Conservation (phyloP, 192 early-diverging fungal genomes). For the Coemansia sp. region DNA sequence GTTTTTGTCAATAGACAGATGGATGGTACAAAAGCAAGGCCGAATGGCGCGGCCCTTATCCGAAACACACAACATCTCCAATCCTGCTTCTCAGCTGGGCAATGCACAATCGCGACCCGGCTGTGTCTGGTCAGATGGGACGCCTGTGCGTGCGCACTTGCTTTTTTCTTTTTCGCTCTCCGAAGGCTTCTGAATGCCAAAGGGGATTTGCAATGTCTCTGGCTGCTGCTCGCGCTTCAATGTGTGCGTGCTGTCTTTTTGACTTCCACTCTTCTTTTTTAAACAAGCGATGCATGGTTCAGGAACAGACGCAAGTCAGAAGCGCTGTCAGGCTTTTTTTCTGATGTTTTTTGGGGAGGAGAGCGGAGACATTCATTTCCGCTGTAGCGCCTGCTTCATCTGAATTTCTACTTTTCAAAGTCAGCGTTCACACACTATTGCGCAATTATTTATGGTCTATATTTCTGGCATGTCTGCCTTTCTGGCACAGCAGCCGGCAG, state of each 20-base stretch:
- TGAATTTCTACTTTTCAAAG: too few species aligned
- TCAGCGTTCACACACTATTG: too few species aligned
- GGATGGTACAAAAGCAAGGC: neutral
- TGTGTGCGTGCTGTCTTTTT: neutral
- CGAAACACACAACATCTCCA: neutral
- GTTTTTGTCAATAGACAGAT: too few species aligned
- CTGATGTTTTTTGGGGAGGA: neutral
- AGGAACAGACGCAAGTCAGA: neutral
- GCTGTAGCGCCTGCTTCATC: too few species aligned
- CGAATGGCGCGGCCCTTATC: neutral
- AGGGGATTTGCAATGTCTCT: neutral
- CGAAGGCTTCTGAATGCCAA: conserved; percentile 2
- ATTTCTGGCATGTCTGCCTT: too few species aligned
- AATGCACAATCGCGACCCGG: neutral
- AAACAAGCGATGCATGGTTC: neutral
- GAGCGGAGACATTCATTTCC: too few species aligned
- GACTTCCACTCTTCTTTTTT: neutral
- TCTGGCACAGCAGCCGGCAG: too few species aligned
- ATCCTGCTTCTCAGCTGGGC: neutral
- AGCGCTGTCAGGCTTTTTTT: neutral
- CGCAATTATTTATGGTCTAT: too few species aligned
- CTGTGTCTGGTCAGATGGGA: conserved; percentile 1
- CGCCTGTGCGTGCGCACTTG: neutral
- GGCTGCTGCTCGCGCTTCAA: neutral
- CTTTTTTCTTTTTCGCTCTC: neutral